Base-by-base conservation (phyloP, 768 basidiomycete species). In the Mycena latifolia region DNA sequence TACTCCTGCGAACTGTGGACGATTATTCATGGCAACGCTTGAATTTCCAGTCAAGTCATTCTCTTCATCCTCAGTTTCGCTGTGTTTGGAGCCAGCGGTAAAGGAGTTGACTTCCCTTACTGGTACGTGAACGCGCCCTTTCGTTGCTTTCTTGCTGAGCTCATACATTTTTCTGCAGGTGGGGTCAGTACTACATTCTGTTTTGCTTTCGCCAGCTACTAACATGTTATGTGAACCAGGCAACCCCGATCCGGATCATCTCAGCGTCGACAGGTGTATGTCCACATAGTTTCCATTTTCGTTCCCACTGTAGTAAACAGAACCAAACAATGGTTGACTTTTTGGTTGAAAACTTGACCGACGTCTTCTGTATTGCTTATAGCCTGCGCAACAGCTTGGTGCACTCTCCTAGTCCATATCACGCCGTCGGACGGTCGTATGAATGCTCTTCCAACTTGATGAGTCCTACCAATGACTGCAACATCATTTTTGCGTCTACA, bases 21-120 rank as follows among this genome's bases (percentile, higher is more conserved):
- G n/a, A 8, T n/a, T 39, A 15, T 18, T 39, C 37, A 10, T 33
- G n/a, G n/a, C n/a, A 33, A 33, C 31, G 37, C 15, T 12, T 9
- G 1, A 18, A 24, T 11, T 4, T n/a, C 22, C 17, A 77, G 78
- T 43, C 84, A 83, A 57, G 80, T 85, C 61, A 83, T 85, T 57
- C 72, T 85, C 17, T 85, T 85, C 76, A 84, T 85, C 61, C 77
- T 85, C 55, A 80, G 80, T 47, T 74, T 82, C 61, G 71, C 71
- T 7, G 71, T 75, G 18, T 77, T 77, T 41, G 78, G 78, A 20
- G 85, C 84, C 15, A 81, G 82, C 55, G 80, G 82, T 7, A 78
- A 79, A 20, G 78, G 77, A 5, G 74, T 85, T 8, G 67, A 57
- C 18, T 85, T 85, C 74, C 85, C 85, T 1, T 76, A 71, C 65